Evolutionary conservation across 129 eudicot species (phyloP).

Genomic region (Helianthus tuberosus): DNA sequence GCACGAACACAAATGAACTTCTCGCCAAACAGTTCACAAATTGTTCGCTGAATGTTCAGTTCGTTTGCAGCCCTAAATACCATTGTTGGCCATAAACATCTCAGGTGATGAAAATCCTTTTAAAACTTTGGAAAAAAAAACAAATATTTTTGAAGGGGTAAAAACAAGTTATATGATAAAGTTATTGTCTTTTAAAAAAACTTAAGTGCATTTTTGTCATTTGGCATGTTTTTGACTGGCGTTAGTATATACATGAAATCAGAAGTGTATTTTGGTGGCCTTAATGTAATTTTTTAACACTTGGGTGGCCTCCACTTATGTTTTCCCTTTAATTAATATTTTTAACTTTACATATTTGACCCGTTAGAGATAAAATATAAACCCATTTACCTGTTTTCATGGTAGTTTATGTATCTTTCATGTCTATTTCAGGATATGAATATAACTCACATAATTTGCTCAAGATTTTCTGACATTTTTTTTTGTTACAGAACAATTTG

Average conservation of each 20-base stretch:
- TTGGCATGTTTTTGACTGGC: neutral
- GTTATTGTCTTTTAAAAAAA: neutral
- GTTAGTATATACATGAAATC: neutral
- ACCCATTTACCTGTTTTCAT: slow-evolving; percentile 1
- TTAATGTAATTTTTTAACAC: no score
- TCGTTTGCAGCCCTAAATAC: neutral
- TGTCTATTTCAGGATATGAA: neutral
- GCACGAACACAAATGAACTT: no score
- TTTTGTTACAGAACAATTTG: slow-evolving; percentile 76
- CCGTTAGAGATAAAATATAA: neutral
- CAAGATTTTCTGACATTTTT: slow-evolving; percentile 20
- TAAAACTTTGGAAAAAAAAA: neutral
- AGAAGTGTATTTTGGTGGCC: neutral
- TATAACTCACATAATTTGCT: slow-evolving; percentile 9
- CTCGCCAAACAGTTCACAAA: no score
- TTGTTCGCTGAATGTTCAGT: no score
- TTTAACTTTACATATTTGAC: neutral
- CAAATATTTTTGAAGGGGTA: neutral
- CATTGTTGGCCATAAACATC: neutral
- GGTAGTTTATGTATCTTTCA: neutral
- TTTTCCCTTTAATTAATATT: neutral
- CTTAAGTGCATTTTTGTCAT: neutral
- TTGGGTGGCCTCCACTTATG: neutral
- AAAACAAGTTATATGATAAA: neutral
- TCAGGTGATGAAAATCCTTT: neutral